phyloP scores from a whole-genome alignment of 441 rosid genomes.

The Macaranga tanarius region DNA sequence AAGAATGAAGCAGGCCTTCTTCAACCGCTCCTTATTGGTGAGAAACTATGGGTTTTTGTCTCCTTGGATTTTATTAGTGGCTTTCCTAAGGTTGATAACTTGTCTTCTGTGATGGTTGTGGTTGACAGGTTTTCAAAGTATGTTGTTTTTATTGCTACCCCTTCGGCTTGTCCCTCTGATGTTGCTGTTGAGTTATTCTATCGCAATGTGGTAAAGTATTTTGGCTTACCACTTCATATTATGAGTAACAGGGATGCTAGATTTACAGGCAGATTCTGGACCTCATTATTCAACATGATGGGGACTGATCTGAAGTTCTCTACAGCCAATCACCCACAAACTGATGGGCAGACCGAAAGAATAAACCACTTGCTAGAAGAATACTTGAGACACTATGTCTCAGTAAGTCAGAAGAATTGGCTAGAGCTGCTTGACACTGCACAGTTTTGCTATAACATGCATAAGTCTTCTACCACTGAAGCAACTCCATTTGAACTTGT shows the following conservation, averaged over 20 bases:
- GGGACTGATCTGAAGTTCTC: background rate
- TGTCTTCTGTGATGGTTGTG: background rate
- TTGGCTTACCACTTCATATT: background rate
- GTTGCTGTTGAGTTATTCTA: background rate
- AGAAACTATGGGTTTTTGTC: background rate
- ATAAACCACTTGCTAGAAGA: constrained; percentile 4
- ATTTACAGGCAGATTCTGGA: background rate
- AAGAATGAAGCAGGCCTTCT: background rate
- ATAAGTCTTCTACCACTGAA: fast-evolving
- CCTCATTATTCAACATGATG: background rate
- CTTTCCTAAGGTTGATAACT: background rate
- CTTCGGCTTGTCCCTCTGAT: background rate
- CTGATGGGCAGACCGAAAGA: background rate
- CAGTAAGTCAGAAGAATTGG: background rate
- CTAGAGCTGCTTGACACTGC: background rate
- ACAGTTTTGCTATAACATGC: background rate
- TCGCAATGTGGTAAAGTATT: background rate
- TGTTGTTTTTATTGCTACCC: background rate
- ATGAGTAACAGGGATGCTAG: background rate
- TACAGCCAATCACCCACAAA: background rate
- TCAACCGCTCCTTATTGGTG: background rate
- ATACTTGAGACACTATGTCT: constrained; percentile 3
- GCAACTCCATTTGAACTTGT: background rate
- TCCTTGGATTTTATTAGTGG: constrained; percentile 15
- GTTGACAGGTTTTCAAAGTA: constrained; percentile 3